phyloP scores from a whole-genome alignment of 805 yeast genomes.

The Ogataea neopini region DNA sequence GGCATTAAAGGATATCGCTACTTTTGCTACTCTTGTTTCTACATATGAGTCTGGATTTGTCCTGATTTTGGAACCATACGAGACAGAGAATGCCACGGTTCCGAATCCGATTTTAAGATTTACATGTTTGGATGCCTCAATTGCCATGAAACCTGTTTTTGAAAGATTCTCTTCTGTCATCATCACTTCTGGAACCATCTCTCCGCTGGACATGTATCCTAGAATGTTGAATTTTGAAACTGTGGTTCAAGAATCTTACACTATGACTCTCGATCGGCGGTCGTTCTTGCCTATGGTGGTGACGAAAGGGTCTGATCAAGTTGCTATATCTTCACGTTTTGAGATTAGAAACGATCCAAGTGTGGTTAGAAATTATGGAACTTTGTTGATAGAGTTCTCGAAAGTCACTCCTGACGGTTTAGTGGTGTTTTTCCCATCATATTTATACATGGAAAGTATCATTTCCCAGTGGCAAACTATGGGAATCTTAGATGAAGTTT shows the following conservation, averaged over 20 bases:
- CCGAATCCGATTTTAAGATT: conserved; percentile 95
- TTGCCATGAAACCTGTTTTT: conserved; percentile 95
- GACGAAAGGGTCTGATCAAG: conserved; percentile 97
- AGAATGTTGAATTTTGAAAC: conserved; percentile 93
- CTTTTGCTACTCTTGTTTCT: conserved; percentile 93
- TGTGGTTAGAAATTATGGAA: conserved; percentile 95
- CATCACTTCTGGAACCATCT: conserved; percentile 96
- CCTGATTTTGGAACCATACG: conserved; percentile 92
- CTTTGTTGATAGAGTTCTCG: conserved; percentile 85
- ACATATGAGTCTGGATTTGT: conserved; percentile 94
- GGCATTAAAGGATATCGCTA: conserved; percentile 92
- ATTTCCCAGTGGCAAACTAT: conserved; percentile 98
- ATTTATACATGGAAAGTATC: conserved; percentile 96
- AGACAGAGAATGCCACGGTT: conserved; percentile 88
- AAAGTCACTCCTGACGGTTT: conserved; percentile 97
- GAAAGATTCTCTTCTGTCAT: conserved; percentile 90
- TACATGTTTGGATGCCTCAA: conserved; percentile 95
- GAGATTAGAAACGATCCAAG: conserved; percentile 98
- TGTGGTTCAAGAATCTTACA: conserved; percentile 89
- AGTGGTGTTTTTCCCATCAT: conserved; percentile 97
- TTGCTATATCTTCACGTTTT: conserved; percentile 92
- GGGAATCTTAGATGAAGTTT: conserved; percentile 97
- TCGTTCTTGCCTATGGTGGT: conserved; percentile 94
- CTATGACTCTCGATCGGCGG: conserved; percentile 91
- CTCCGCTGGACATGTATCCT: conserved; percentile 98